Evolutionary conservation across 2,329 filamentous ascomycete genomes (phyloP).

Genomic region (Ceratocystiopsis brevicomis): DNA sequence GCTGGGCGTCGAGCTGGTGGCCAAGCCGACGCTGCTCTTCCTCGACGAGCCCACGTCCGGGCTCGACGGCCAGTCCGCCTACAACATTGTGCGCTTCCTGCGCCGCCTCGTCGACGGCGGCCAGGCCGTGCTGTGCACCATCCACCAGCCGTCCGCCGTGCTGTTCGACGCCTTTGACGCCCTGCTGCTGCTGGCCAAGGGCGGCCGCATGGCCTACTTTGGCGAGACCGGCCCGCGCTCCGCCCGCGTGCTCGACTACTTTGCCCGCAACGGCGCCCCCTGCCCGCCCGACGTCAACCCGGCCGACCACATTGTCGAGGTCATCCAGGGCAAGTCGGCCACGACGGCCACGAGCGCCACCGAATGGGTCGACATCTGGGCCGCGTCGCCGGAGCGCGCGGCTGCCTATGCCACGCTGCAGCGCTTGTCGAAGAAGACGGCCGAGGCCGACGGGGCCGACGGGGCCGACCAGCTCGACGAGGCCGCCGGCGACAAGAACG

Average conservation of each 20-base stretch:
- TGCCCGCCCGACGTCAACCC: slow-evolving; percentile 47
- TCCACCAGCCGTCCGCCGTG: slow-evolving; percentile 50
- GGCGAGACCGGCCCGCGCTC: slow-evolving; percentile 29
- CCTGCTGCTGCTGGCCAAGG: slow-evolving; percentile 41
- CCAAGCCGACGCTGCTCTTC: slow-evolving; percentile 41
- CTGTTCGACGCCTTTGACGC: slow-evolving; percentile 49
- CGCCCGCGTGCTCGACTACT: slow-evolving; percentile 38
- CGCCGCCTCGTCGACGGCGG: slow-evolving; percentile 46
- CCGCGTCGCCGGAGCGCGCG: slow-evolving; percentile 17
- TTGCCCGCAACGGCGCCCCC: slow-evolving; percentile 44
- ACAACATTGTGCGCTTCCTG: slow-evolving; percentile 44
- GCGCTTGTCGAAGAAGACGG: slow-evolving; percentile 12
- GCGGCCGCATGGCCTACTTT: slow-evolving; percentile 48
- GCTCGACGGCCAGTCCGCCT: slow-evolving; percentile 50
- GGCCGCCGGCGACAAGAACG: no score
- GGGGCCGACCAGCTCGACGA: slow-evolving; percentile 8
- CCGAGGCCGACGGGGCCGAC: background rate
- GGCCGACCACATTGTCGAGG: slow-evolving; percentile 57
- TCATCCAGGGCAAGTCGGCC: slow-evolving; percentile 19
- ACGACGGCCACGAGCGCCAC: background rate
- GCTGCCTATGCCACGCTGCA: slow-evolving; percentile 46
- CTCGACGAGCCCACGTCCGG: slow-evolving; percentile 45
- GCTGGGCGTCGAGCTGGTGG: slow-evolving; percentile 41
- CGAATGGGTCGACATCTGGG: slow-evolving; percentile 22
- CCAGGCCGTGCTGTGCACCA: slow-evolving; percentile 50